phyloP scores from a whole-genome alignment of 1,284 basidiomycete species.

The Xerocomus nothofagi region DNA sequence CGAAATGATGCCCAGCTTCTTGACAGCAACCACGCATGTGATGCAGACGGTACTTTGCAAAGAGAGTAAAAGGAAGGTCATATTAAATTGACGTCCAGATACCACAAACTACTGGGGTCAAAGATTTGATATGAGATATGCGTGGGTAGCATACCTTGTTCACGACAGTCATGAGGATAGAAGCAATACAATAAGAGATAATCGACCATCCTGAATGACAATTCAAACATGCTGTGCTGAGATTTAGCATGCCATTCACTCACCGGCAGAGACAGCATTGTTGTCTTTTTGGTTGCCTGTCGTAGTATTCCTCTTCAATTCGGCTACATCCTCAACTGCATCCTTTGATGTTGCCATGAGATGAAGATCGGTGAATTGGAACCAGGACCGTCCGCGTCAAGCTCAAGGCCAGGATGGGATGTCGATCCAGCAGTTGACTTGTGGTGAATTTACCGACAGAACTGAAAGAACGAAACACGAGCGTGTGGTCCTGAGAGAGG shows the following conservation, averaged over 20 bases:
- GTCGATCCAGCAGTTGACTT: neutral
- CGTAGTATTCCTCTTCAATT: constrained; percentile 32
- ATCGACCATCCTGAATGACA: constrained; percentile 67
- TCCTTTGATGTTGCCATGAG: constrained; percentile 21
- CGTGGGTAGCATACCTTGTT: constrained; percentile 75
- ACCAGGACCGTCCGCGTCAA: neutral
- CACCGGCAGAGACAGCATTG: constrained; percentile 26
- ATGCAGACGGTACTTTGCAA: constrained; percentile 92
- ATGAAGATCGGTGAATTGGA: neutral
- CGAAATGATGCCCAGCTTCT: constrained; percentile 81
- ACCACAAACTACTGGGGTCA: constrained; percentile 76
- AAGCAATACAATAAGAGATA: constrained; percentile 89
- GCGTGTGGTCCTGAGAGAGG: neutral
- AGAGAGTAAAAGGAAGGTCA: constrained; percentile 94
- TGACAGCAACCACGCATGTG: constrained; percentile 71
- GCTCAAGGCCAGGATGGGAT: neutral
- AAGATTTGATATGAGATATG: constrained; percentile 1
- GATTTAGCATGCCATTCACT: constrained; percentile 3
- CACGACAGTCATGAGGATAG: constrained; percentile 96
- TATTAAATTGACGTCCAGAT: constrained; percentile 90
- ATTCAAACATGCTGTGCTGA: neutral
- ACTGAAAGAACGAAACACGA: neutral
- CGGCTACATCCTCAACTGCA: constrained; percentile 27
- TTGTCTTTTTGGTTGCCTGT: constrained; percentile 28
- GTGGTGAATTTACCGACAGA: neutral